Evolutionary conservation across 768 basidiomycete species (phyloP).

Genomic region (Fomitopsis serialis): DNA sequence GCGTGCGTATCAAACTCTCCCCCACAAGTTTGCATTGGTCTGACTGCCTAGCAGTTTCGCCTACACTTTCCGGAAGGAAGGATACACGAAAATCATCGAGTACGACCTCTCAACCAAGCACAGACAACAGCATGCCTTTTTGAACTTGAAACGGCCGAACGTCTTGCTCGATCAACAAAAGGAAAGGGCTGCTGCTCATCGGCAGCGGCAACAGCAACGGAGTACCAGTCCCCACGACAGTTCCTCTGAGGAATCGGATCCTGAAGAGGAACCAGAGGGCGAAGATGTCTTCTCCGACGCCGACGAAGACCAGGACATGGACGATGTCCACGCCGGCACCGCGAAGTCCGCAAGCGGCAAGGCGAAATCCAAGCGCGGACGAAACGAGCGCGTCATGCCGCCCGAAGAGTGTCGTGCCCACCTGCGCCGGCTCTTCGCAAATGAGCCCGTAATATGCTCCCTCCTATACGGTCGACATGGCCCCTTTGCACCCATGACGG

Average conservation of each 20-base stretch:
- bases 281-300: conserved; percentile 46
- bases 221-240: conserved; percentile 22
- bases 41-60: conserved; percentile 24
- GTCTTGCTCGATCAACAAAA: conserved; percentile 52
- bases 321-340: conserved; percentile 13
- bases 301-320: conserved; percentile 29
- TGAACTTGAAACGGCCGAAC: conserved; percentile 64
- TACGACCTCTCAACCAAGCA: conserved; percentile 82
- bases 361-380: conserved; percentile 69
- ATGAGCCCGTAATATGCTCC: conserved; percentile 77
- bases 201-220: neutral
- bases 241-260: conserved; percentile 46
- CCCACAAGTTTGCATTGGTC: neutral
- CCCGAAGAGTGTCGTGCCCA: conserved; percentile 94
- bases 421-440: conserved; percentile 80
- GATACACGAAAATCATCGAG: conserved; percentile 90
- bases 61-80: conserved; percentile 92
- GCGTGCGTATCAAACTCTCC: conserved; percentile 44
- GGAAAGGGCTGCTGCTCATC: conserved; percentile 6
- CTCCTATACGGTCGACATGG: conserved; percentile 93
- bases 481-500: conserved; percentile 58
- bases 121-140: conserved; percentile 50
- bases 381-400: conserved; percentile 86
- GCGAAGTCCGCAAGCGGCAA: conserved; percentile 75
- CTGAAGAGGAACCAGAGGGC: conserved; percentile 44